Evolutionary conservation across 2,329 filamentous ascomycete genomes (phyloP).

Genomic region (Ophiocordyceps camponoti-saundersi): DNA sequence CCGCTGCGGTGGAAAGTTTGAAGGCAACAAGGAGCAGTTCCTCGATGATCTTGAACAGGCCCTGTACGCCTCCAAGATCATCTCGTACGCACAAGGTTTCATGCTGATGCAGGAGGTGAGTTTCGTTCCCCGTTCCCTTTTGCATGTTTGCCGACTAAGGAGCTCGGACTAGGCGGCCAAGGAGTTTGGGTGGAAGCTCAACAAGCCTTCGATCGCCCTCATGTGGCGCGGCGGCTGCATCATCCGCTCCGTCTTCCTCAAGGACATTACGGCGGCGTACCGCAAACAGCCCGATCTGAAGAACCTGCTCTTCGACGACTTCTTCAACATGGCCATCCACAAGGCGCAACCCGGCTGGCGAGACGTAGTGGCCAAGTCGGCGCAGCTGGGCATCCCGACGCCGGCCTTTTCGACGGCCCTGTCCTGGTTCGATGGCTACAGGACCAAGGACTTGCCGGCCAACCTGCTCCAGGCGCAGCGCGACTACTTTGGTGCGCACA

Average conservation of each 20-base stretch:
- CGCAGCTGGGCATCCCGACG: conserved; percentile 86
- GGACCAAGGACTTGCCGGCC: conserved; percentile 90
- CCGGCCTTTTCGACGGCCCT: conserved; percentile 94
- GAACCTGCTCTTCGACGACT: conserved; percentile 97
- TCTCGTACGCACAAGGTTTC: conserved; percentile 98
- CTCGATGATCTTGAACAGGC: conserved; percentile 96
- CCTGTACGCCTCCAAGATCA: conserved; percentile 98
- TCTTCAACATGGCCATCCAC: conserved; percentile 99
- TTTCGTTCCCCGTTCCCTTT: too few species aligned
- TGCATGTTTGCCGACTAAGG: not conserved
- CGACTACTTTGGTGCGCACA: conserved; percentile 97
- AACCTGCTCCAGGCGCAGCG: conserved; percentile 98
- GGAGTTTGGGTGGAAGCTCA: conserved; percentile 96
- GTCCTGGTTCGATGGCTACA: conserved; percentile 98
- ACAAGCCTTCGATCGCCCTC: conserved; percentile 98
- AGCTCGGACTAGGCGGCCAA: conserved; percentile 54
- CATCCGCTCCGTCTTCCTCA: conserved; percentile 98
- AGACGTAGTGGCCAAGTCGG: conserved; percentile 79
- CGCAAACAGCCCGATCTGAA: conserved; percentile 85
- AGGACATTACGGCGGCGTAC: conserved; percentile 98
- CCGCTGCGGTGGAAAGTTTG: conserved; percentile 55
- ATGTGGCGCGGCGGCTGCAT: conserved; percentile 99
- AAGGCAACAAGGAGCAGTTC: conserved; percentile 84
- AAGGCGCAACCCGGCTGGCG: conserved; percentile 86
- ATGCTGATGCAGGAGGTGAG: conserved; percentile 97